Evolutionary conservation across 2,329 filamentous ascomycete species (phyloP).

Genomic region (Emericellopsis cladophorae): DNA sequence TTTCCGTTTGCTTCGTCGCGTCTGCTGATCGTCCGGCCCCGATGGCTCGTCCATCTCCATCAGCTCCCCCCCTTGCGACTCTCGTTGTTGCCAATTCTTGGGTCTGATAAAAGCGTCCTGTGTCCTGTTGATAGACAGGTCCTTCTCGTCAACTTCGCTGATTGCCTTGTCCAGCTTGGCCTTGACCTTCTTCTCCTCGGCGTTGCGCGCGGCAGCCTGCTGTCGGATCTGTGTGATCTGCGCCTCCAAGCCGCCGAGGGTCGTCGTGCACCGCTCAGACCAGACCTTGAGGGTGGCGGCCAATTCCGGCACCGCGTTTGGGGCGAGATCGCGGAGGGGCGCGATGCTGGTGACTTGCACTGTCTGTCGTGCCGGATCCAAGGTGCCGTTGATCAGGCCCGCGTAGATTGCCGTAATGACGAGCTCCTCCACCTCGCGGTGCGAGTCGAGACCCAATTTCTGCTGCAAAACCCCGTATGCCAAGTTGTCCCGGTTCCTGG

Average conservation of each 20-base stretch:
- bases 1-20: constrained; percentile 40
- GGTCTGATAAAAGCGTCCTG: background rate
- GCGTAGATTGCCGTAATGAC: constrained; percentile 82
- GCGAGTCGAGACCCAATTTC: constrained; percentile 52
- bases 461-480: constrained; percentile 58
- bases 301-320: constrained; percentile 57
- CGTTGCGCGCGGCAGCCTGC: constrained; percentile 39
- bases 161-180: constrained; percentile 35
- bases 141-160: constrained; percentile 24
- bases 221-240: constrained; percentile 58
- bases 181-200: constrained; percentile 33
- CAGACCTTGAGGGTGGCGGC: constrained; percentile 58
- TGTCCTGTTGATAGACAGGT: background rate
- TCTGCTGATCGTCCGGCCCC: constrained; percentile 32
- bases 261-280: constrained; percentile 64
- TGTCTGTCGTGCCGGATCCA: constrained; percentile 64
- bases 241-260: constrained; percentile 61
- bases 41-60: constrained; percentile 45
- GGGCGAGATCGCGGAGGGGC: constrained; percentile 74
- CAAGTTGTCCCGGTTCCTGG: constrained; percentile 53
- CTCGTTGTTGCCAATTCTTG: background rate
- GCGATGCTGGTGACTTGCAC: constrained; percentile 72
- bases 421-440: constrained; percentile 68
- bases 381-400: constrained; percentile 66
- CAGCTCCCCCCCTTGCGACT: constrained; percentile 27